A percentile compares a stretch with the other conserved stretches of the same genome.
These are phyloP conservation scores for Leptomonas seymouri DNA, from an alignment of 208 protist species.

Conservation along the genomic window DNA sequence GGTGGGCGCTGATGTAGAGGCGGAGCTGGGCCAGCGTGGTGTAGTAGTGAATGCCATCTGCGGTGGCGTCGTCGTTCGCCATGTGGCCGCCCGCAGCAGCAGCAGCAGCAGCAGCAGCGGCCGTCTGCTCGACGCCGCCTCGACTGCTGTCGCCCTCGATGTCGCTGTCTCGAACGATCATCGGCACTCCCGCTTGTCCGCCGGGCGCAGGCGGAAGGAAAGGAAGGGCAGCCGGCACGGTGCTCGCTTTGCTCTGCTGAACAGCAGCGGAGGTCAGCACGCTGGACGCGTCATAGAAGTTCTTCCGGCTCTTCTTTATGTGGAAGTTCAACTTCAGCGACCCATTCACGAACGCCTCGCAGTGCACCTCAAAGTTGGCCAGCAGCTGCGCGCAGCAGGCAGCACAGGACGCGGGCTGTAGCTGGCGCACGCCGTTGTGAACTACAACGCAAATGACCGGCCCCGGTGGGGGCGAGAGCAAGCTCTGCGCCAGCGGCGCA, in stretches of 20 bases:
- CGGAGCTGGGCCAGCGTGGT: slow-evolving; percentile 66
- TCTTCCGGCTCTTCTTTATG: slow-evolving; percentile 70
- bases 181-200: slow-evolving; percentile 3
- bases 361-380: slow-evolving; percentile 38
- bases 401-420: slow-evolving; percentile 49
- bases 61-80: neutral
- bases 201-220: neutral
- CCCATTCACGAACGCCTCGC: slow-evolving; percentile 59
- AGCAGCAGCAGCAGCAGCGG: neutral
- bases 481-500: neutral
- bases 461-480: slow-evolving; percentile 12
- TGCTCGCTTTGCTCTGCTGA: slow-evolving; percentile 12
- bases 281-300: slow-evolving; percentile 73
- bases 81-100: neutral
- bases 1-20: slow-evolving; percentile 45
- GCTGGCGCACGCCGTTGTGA: slow-evolving; percentile 44
- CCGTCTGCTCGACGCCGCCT: neutral
- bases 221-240: neutral
- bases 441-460: slow-evolving; percentile 45
- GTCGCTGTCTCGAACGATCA: neutral
- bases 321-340: slow-evolving; percentile 66
- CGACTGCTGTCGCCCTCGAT: neutral
- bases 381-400: slow-evolving; percentile 47
- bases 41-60: slow-evolving; percentile 58
- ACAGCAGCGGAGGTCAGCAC: slow-evolving; percentile 38